These are phyloP conservation scores for Fusarium sambucinum DNA, from an alignment of 2,329 filamentous ascomycete genomes.

Conservation along the genomic window DNA sequence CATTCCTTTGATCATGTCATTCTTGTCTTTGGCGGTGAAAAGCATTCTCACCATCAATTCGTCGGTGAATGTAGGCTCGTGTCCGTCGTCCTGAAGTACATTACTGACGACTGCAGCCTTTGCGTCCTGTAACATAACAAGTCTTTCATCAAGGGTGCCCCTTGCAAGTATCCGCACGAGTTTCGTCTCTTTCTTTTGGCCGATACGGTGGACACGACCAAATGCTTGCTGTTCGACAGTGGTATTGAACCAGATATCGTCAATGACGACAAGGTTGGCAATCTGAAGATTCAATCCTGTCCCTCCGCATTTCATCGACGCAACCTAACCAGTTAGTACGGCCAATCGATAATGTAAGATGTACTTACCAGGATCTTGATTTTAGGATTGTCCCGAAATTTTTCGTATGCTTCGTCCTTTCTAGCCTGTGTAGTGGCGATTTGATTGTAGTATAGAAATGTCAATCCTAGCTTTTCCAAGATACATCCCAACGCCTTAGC, in stretches of 20 bases:
- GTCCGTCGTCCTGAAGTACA: not conserved
- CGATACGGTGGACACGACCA: not conserved
- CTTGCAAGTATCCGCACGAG: not conserved
- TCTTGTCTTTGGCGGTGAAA: not conserved
- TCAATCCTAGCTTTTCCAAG: not conserved
- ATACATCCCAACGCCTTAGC: not conserved
- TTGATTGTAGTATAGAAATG: not conserved
- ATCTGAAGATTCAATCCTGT: not conserved
- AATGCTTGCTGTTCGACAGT: not conserved
- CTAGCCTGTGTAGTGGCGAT: not conserved
- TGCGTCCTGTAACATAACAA: not conserved
- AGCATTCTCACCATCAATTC: not conserved
- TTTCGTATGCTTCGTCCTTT: not conserved
- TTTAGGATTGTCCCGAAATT: not conserved
- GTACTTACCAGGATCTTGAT: not conserved
- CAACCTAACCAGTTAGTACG: not conserved
- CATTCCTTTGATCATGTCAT: not conserved
- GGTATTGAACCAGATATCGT: not conserved
- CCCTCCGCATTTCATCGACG: not conserved
- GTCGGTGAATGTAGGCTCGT: not conserved
- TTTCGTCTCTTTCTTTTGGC: not conserved
- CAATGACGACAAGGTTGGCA: not conserved
- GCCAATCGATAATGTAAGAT: accelerated
- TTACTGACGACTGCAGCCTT: not conserved
- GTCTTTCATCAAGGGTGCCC: not conserved